These are phyloP conservation scores for Citrus inodora DNA, from an alignment of 345 rosid species.

Conservation along the genomic window DNA sequence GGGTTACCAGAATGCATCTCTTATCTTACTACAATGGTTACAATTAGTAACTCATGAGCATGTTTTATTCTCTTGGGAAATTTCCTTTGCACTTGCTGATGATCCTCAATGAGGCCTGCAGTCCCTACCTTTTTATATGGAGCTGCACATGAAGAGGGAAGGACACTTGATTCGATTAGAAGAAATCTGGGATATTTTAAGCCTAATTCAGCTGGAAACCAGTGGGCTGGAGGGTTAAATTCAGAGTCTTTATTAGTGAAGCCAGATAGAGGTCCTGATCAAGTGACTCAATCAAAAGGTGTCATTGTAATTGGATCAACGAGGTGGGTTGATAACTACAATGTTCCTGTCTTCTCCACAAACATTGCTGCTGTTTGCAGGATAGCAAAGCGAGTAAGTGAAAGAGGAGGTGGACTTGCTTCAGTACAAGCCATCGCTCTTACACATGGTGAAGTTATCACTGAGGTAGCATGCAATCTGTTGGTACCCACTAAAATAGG, in stretches of 20 bases:
- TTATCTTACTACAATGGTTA: neutral
- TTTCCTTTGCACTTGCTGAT: constrained; percentile 11
- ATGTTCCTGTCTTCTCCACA: constrained; percentile 63
- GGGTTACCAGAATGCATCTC: neutral
- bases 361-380: constrained; percentile 53
- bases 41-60: neutral
- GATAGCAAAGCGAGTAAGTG: constrained; percentile 64
- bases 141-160: constrained; percentile 59
- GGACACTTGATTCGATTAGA: constrained; percentile 73
- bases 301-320: constrained; percentile 73
- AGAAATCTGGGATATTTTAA: constrained; percentile 86
- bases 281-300: constrained; percentile 54
- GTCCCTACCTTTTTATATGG: constrained; percentile 87
- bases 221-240: constrained; percentile 66
- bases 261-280: constrained; percentile 72
- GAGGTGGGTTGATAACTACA: constrained; percentile 81
- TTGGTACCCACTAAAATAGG: constrained; percentile 67
- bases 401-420: constrained; percentile 78
- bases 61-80: neutral
- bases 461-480: constrained; percentile 89
- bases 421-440: constrained; percentile 95
- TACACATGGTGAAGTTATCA: constrained; percentile 54
- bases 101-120: constrained; percentile 33
- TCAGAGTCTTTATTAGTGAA: constrained; percentile 42
- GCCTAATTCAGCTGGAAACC: constrained; percentile 59